Percentiles rank a stretch among this genome's conserved stretches.
Conservation (phyloP, 2,329 filamentous ascomycete species). For the Tolypocladium album region DNA sequence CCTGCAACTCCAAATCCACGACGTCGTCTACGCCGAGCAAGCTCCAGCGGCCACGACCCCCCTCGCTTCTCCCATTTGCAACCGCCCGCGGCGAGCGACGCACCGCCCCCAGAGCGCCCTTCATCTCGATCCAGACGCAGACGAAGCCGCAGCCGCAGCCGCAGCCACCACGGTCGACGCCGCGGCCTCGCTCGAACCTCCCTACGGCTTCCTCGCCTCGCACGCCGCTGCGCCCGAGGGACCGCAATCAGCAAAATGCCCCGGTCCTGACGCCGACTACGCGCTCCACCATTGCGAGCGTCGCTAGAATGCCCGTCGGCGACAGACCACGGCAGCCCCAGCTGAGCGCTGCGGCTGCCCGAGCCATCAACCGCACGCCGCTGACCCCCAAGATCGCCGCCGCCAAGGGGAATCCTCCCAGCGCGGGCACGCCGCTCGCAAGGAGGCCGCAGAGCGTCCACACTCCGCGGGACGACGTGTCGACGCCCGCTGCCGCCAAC, state of each 20-base stretch:
- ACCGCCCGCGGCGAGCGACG: not conserved
- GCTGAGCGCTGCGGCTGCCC: slow-evolving; percentile 50
- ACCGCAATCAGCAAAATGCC: slow-evolving; percentile 13
- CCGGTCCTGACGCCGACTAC: slow-evolving; percentile 16
- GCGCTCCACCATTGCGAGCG: slow-evolving; percentile 9
- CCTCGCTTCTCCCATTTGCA: slow-evolving; percentile 2
- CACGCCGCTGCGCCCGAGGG: slow-evolving; percentile 8
- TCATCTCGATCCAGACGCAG: not conserved
- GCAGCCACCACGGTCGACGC: not conserved
- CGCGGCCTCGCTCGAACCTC: not conserved
- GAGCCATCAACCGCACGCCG: slow-evolving; percentile 37
- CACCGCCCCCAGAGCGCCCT: slow-evolving; percentile 1
- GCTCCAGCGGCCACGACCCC: not conserved
- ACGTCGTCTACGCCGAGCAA: slow-evolving; percentile 1
- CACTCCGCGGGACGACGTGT: slow-evolving; percentile 33
- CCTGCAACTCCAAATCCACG: not conserved
- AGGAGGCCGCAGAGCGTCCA: slow-evolving; percentile 18
- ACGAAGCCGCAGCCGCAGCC: not conserved
- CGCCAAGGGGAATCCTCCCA: slow-evolving; percentile 26
- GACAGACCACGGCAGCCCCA: slow-evolving; percentile 57
- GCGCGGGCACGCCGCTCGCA: slow-evolving; percentile 27
- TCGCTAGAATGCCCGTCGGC: slow-evolving; percentile 32
- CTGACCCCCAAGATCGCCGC: slow-evolving; percentile 46
- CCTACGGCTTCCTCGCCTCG: slow-evolving; percentile 9
- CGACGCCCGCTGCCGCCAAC: slow-evolving; percentile 38